Evolutionary conservation across 106 monocot genomes (phyloP).

Genomic region (Agapanthus africanus): DNA sequence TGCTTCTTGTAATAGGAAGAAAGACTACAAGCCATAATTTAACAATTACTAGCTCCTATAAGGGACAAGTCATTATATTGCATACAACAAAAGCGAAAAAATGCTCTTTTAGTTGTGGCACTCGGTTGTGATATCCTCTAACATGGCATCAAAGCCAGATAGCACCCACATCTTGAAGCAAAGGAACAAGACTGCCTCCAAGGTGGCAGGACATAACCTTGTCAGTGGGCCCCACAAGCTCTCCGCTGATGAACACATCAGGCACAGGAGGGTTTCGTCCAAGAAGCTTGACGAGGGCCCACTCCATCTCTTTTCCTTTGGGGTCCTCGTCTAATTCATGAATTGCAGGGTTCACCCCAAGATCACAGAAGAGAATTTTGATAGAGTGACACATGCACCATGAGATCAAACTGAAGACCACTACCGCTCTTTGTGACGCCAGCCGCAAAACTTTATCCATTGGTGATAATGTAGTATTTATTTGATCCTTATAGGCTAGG

Average conservation of each 20-base stretch:
- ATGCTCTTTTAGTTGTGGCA: no score
- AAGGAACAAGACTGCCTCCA: slow-evolving; percentile 32
- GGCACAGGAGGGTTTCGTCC: slow-evolving; percentile 37
- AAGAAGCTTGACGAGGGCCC: slow-evolving; percentile 29
- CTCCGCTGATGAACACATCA: slow-evolving; percentile 54
- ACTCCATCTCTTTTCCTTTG: slow-evolving; percentile 50
- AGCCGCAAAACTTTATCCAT: slow-evolving; percentile 35
- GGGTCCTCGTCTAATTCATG: slow-evolving; percentile 50
- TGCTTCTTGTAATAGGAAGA: no score
- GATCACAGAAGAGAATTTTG: slow-evolving; percentile 30
- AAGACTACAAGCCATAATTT: no score
- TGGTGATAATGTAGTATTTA: no score
- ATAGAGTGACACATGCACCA: slow-evolving; percentile 55
- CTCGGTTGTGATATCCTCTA: no score
- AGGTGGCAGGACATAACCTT: slow-evolving; percentile 53
- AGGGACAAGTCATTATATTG: no score
- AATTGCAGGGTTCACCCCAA: slow-evolving; percentile 40
- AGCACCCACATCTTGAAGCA: slow-evolving; percentile 58
- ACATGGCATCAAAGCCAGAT: slow-evolving; percentile 38
- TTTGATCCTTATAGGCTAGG: no score
- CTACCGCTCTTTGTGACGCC: slow-evolving; percentile 35
- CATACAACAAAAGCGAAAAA: no score
- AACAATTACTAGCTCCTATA: no score
- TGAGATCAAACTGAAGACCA: slow-evolving; percentile 42
- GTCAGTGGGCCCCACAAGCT: slow-evolving; percentile 49